Conservation (phyloP, 192 early-diverging fungal species). For the Coemansia sp. region DNA sequence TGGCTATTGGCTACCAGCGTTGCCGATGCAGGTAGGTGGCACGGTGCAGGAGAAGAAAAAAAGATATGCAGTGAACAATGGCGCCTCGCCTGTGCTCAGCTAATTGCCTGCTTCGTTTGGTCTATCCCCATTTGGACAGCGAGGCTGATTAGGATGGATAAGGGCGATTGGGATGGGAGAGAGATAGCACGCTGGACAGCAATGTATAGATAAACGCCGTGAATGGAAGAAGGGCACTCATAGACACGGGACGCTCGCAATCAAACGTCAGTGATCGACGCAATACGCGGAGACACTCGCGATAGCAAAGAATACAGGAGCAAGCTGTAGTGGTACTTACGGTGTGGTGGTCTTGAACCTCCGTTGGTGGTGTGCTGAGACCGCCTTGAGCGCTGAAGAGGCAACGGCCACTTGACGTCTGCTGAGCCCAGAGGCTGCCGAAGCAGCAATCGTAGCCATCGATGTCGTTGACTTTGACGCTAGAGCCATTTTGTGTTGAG, state of each 20-base stretch:
- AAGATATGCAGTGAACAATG: background rate
- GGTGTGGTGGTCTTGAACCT: constrained; percentile 53
- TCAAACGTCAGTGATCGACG: constrained; percentile 2
- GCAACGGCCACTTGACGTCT: constrained; percentile 17
- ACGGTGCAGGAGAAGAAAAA: background rate
- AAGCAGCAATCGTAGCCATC: constrained; percentile 35
- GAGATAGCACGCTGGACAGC: background rate
- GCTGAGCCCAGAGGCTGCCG: constrained; percentile 26
- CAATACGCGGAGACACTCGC: background rate
- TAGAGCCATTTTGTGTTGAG: constrained; percentile 31
- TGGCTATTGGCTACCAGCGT: constrained; percentile 10
- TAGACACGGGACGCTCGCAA: background rate
- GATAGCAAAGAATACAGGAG: background rate
- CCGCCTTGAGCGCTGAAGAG: constrained; percentile 32
- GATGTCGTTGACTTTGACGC: constrained; percentile 35
- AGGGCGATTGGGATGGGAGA: background rate
- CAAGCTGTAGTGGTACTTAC: constrained; percentile 29
- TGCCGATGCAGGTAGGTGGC: constrained; percentile 9
- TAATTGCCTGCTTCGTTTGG: background rate
- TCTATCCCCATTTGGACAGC: background rate
- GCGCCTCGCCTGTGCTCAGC: constrained; percentile 2
- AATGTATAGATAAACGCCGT: background rate
- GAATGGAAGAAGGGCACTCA: background rate
- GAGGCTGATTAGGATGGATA: constrained; percentile 7
- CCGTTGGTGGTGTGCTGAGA: constrained; percentile 30